A percentile compares a stretch with the other conserved stretches of the same genome.
These are phyloP conservation scores for Centaurea solstitialis DNA, from an alignment of 129 eudicot genomes.

Conservation along the genomic window DNA sequence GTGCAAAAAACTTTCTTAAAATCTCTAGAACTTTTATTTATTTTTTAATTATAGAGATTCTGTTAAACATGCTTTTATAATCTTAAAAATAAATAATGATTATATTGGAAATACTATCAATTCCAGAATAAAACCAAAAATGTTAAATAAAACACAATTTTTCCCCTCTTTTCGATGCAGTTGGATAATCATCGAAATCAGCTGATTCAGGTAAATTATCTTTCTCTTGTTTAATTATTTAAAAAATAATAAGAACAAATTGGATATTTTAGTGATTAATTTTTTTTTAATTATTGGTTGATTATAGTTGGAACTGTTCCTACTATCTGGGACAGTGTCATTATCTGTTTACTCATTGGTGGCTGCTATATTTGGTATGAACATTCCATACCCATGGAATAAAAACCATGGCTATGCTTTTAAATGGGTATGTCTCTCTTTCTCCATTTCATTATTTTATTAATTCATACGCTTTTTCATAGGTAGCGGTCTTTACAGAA, in stretches of 20 bases:
- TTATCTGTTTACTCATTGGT: constrained; percentile 74
- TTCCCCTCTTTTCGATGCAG: constrained; percentile 46
- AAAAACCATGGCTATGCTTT: constrained; percentile 57
- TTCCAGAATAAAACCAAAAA: background rate
- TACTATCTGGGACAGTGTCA: constrained; percentile 76
- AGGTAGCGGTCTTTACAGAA: too few species aligned
- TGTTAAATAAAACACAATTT: background rate
- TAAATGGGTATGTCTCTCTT: constrained; percentile 66
- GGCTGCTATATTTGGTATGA: constrained; percentile 94
- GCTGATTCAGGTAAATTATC: constrained; percentile 68
- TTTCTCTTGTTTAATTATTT: background rate
- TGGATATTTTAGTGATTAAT: background rate
- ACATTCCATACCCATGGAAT: constrained; percentile 83
- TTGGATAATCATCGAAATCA: constrained; percentile 92
- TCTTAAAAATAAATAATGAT: too few species aligned
- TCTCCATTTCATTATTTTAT: constrained; percentile 1
- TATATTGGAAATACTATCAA: too few species aligned
- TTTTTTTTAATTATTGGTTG: constrained; percentile 19
- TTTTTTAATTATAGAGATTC: too few species aligned
- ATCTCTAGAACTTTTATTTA: too few species aligned
- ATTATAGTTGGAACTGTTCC: constrained; percentile 77
- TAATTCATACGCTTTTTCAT: too few species aligned
- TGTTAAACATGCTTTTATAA: too few species aligned
- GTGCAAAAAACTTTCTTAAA: too few species aligned
- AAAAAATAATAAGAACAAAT: background rate